Percentiles rank a stretch among this genome's conserved stretches.
phyloP scores from a whole-genome alignment of 345 rosid genomes.

The Eucalyptus viminalis region DNA sequence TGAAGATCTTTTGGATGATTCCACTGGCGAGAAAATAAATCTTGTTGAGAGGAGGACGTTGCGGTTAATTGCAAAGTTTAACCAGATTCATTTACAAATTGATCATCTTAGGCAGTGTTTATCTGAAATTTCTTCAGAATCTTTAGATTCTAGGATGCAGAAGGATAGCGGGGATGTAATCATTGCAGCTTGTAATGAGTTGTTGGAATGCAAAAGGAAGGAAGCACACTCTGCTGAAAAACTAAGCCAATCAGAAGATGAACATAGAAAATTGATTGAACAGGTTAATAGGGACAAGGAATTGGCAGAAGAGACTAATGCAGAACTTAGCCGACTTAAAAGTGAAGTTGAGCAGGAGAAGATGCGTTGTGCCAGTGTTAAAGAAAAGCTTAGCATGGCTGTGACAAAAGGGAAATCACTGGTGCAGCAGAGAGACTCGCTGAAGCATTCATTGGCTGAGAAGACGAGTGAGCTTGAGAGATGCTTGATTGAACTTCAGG shows the following conservation, averaged over 20 bases:
- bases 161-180: conserved; percentile 47
- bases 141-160: conserved; percentile 18
- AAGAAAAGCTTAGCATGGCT: conserved; percentile 94
- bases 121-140: conserved; percentile 18
- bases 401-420: conserved; percentile 92
- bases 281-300: conserved; percentile 42
- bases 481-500: conserved; percentile 47
- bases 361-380: conserved; percentile 58
- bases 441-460: conserved; percentile 66
- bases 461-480: conserved; percentile 66
- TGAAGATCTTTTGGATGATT: conserved; percentile 45
- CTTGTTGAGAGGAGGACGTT: conserved; percentile 45
- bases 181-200: conserved; percentile 46
- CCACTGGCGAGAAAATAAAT: conserved; percentile 32
- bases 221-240: conserved; percentile 36
- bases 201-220: conserved; percentile 45
- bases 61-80: conserved; percentile 48
- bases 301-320: conserved; percentile 15
- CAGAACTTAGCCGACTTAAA: conserved; percentile 41
- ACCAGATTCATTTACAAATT: conserved; percentile 42
- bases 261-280: conserved; percentile 46
- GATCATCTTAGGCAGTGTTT: conserved; percentile 64
- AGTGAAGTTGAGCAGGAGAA: conserved; percentile 76
- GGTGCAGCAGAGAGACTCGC: conserved; percentile 83
- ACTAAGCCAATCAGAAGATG: conserved; percentile 33